Conservation (phyloP, 2,329 filamentous ascomycete genomes). For the Amauroascus niger region DNA sequence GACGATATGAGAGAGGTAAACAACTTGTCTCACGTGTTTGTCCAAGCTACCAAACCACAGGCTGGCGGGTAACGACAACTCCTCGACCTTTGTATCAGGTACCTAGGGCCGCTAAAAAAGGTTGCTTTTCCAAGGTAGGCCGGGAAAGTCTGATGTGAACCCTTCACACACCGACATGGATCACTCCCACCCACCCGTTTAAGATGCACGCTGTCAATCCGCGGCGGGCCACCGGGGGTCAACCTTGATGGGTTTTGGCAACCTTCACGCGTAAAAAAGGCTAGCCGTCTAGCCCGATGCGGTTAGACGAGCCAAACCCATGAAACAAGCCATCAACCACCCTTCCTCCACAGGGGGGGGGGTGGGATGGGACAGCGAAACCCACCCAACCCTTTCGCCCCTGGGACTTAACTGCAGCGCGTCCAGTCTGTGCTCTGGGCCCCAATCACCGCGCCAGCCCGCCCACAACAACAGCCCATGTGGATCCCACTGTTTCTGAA, state of each 20-base stretch:
- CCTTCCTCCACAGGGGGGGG: conserved; percentile 8
- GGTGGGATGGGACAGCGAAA: too few relatives aligned
- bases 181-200: conserved; percentile 10
- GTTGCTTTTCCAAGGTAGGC: background rate
- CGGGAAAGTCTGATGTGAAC: background rate
- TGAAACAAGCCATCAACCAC: conserved; percentile 11
- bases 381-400: background rate
- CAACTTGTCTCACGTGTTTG: too few relatives aligned
- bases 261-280: background rate
- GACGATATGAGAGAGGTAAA: too few relatives aligned
- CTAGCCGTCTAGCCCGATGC: background rate
- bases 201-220: conserved; percentile 9
- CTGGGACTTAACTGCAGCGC: background rate
- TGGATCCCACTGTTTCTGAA: conserved; percentile 5
- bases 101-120: too few relatives aligned
- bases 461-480: background rate
- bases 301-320: background rate
- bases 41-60: too few relatives aligned
- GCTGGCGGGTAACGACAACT: too few relatives aligned
- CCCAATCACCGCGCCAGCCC: conserved; percentile 4
- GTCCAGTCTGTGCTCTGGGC: conserved; percentile 8
- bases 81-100: too few relatives aligned
- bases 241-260: conserved; percentile 6
- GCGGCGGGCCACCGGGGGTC: conserved; percentile 7
- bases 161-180: conserved; percentile 1